Evolutionary conservation across 2,329 filamentous ascomycete species (phyloP).

Genomic region (Aspergillus sp.): DNA sequence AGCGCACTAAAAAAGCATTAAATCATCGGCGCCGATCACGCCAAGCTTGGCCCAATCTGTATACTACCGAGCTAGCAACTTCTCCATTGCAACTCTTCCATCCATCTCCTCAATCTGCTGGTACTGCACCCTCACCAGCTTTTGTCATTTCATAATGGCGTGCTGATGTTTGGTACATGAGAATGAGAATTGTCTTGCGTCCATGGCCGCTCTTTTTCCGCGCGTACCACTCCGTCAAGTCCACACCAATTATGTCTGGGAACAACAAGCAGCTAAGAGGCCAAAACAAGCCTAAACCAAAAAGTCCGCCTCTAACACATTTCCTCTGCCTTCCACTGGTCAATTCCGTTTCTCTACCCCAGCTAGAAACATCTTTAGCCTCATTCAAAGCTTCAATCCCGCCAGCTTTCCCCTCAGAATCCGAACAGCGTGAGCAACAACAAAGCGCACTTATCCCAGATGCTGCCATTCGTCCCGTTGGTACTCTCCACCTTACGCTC

Average conservation of each 20-base stretch:
- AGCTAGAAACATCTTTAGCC: conserved; percentile 63
- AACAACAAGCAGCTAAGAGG: conserved; percentile 9
- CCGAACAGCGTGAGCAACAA: conserved; percentile 28
- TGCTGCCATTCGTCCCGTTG: conserved; percentile 71
- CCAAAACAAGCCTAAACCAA: conserved; percentile 9
- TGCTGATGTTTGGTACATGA: neutral
- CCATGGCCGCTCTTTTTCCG: neutral
- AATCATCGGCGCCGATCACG: conserved; percentile 7
- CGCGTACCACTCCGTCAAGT: conserved; percentile 2
- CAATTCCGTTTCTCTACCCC: conserved; percentile 58
- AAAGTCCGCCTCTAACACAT: conserved; percentile 42
- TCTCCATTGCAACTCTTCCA: too few species aligned
- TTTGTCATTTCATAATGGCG: neutral
- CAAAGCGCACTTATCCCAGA: conserved; percentile 53
- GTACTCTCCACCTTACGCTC: conserved; percentile 81
- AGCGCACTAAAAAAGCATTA: conserved; percentile 1
- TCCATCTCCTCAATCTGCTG: neutral
- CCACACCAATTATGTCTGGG: conserved; percentile 13
- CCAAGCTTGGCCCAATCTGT: conserved; percentile 4
- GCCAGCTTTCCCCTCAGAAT: conserved; percentile 8
- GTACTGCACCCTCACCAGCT: too few species aligned
- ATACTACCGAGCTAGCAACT: neutral
- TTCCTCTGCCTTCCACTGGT: conserved; percentile 60
- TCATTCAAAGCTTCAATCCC: conserved; percentile 61
- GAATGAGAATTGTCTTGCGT: conserved; percentile 10